A percentile compares a stretch with the other conserved stretches of the same genome.
phyloP scores from a whole-genome alignment of 352 stramenopile genomes.

The Elongisporangium undulatum region DNA sequence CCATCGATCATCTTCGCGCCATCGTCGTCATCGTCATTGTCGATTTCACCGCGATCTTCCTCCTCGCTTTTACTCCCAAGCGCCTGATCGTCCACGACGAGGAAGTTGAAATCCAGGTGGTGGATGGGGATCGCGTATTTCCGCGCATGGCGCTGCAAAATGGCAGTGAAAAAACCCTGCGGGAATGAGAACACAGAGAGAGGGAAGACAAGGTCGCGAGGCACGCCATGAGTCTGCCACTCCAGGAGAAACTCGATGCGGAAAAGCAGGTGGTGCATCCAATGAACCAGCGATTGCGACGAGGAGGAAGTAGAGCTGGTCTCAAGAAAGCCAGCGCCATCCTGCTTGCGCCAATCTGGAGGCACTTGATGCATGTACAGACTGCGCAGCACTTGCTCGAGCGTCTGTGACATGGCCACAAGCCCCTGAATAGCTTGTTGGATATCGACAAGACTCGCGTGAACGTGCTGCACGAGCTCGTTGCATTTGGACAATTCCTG shows the following conservation, averaged over 20 bases:
- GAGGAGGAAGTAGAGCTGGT: constrained; percentile 15
- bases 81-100: constrained; percentile 43
- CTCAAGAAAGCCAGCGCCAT: constrained; percentile 17
- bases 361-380: constrained; percentile 51
- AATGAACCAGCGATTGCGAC: constrained; percentile 40
- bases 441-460: constrained; percentile 32
- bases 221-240: constrained; percentile 31
- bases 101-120: constrained; percentile 71
- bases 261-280: constrained; percentile 50
- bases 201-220: constrained; percentile 32
- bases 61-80: constrained; percentile 6
- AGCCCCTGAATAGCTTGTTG: constrained; percentile 56
- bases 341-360: constrained; percentile 42
- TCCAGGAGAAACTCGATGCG: constrained; percentile 52
- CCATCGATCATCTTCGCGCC: constrained; percentile 19
- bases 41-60: neutral
- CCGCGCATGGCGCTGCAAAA: constrained; percentile 67
- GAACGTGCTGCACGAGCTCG: constrained; percentile 33
- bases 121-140: constrained; percentile 70
- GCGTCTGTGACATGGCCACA: constrained; percentile 41
- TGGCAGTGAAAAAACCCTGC: constrained; percentile 72
- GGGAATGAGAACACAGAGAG: constrained; percentile 71
- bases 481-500: constrained; percentile 63
- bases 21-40: constrained; percentile 4
- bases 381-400: constrained; percentile 55